These are phyloP conservation scores for Annulohypoxylon moriforme DNA, from an alignment of 495 filamentous ascomycete genomes.

Conservation along the genomic window DNA sequence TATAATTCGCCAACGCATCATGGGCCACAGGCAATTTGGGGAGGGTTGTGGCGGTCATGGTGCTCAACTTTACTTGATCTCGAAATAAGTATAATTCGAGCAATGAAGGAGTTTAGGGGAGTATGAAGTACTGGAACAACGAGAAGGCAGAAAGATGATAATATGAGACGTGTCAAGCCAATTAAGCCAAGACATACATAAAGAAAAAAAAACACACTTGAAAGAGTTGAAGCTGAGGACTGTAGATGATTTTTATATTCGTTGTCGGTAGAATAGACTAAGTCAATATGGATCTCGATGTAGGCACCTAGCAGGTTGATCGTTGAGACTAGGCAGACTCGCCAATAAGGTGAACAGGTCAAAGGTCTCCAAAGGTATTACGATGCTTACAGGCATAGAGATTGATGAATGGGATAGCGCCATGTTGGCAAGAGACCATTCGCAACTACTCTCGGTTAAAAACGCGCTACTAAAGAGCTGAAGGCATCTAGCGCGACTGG, in stretches of 20 bases:
- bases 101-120: neutral
- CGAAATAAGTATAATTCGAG: neutral
- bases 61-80: conserved; percentile 18
- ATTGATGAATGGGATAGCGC: conserved; percentile 7
- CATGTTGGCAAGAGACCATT: conserved; percentile 18
- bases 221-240: conserved; percentile 10
- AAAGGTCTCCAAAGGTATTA: neutral
- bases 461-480: conserved; percentile 21
- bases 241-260: conserved; percentile 29
- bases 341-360: neutral
- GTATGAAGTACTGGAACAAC: neutral
- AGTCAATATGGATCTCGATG: conserved; percentile 1
- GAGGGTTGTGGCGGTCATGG: conserved; percentile 51
- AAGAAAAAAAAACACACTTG: neutral
- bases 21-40: conserved; percentile 59
- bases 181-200: neutral
- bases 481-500: conserved; percentile 35
- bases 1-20: conserved; percentile 57
- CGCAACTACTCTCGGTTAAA: conserved; percentile 7
- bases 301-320: conserved; percentile 3
- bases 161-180: neutral
- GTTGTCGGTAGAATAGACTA: neutral
- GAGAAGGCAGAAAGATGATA: neutral
- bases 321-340: conserved; percentile 34
- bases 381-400: neutral